phyloP scores from a whole-genome alignment of 2,329 filamentous ascomycete species.

The Stemphylium vesicarium region DNA sequence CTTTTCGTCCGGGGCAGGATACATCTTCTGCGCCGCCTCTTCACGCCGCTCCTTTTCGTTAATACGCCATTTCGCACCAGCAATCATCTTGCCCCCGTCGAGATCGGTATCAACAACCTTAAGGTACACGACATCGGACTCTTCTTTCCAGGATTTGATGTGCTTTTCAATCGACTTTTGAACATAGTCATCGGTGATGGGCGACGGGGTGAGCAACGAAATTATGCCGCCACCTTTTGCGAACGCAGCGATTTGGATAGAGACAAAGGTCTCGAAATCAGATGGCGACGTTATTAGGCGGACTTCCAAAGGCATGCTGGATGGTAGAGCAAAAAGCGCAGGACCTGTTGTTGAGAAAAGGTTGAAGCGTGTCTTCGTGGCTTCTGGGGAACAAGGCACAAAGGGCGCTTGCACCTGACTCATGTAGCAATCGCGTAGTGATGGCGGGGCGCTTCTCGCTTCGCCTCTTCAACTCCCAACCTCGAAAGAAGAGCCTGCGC shows the following conservation, averaged over 20 bases:
- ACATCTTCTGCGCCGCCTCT: conserved; percentile 38
- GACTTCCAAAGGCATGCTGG: conserved; percentile 46
- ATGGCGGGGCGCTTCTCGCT: conserved; percentile 5
- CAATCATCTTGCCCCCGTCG: conserved; percentile 40
- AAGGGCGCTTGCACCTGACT: conserved; percentile 9
- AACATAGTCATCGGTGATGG: conserved; percentile 24
- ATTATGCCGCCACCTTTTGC: conserved; percentile 34
- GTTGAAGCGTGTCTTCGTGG: background rate
- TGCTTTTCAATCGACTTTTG: conserved; percentile 32
- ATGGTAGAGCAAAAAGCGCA: background rate
- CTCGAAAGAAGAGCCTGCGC: conserved; percentile 3
- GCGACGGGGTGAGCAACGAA: conserved; percentile 25
- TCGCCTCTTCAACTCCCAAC: background rate
- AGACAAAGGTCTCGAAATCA: conserved; percentile 39
- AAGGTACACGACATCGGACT: conserved; percentile 37
- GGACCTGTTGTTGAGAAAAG: background rate
- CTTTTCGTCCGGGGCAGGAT: conserved; percentile 33
- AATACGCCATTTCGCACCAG: conserved; percentile 47
- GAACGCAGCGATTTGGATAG: conserved; percentile 41
- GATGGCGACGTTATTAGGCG: conserved; percentile 27
- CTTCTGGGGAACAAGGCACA: background rate
- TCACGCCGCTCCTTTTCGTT: conserved; percentile 41
- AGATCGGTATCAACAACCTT: conserved; percentile 46
- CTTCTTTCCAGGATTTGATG: conserved; percentile 31
- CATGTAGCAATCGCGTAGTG: background rate